Evolutionary conservation across 768 basidiomycete genomes (phyloP), one percentile per base, ranked within the genome.

Genomic region (Boletus rufocinnamomeus): DNA sequence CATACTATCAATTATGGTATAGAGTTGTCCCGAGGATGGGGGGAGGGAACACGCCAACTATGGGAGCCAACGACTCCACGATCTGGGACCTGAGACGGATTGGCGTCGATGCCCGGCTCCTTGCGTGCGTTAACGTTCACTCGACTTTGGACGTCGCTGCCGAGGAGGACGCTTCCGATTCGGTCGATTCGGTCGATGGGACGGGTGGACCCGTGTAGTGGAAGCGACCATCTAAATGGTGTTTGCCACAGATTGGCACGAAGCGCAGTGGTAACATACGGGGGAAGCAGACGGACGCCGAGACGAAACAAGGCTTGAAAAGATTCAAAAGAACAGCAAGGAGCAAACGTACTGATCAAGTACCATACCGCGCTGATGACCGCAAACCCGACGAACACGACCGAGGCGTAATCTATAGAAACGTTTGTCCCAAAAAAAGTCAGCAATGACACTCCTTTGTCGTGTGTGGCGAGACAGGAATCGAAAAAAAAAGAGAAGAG

Each of bases 381-480:
- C 1, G 74, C 83, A 59, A 88, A 87, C 4, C 83, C 86, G 41
- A 85, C 81, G 58, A 87, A 87, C 17, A 87, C 85, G 16, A 84
- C 86, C 10, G 82, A 82, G 13, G 86, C 86, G 59, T 86, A 86
- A 71, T 89, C 86, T 87, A 28, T 19, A n/a, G 6, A 27, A 10
- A 27, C 10, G 48, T 21, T 21, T 5, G 4, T 25, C 9, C n/a
- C 25, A 6, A 13, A 2, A 21, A 11, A 32, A 16, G 30, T 60
- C 57, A 59, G 61, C 35, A 9, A 38, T 11, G 6, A 8, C 21
- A 17, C 17, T 6, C 14, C 32, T 32, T 2, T 25, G 9, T 25
- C 11, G 8, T 16, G 32, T 13, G 32, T 34, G 11, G 32, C n/a
- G n/a, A n/a, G n/a, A n/a, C n/a, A n/a, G n/a, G n/a, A n/a, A n/a